These are phyloP conservation scores for Oemleria cerasiformis DNA, from an alignment of 306 rosid species.

Conservation along the genomic window DNA sequence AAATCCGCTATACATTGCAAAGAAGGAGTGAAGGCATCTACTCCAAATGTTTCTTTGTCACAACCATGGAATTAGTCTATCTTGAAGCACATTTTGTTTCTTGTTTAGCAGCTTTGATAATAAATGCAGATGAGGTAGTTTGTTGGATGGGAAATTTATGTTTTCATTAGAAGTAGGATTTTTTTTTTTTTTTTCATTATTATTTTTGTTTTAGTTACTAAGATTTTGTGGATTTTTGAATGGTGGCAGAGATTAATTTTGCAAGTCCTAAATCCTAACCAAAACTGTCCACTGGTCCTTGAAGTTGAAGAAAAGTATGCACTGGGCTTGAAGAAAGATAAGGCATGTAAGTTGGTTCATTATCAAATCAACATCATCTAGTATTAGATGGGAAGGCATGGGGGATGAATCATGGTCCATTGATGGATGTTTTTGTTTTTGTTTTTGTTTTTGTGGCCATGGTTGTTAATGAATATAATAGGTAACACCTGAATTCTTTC, in stretches of 20 bases:
- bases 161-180: background rate
- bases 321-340: constrained; percentile 23
- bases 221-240: no score
- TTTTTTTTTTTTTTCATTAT: no score
- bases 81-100: background rate
- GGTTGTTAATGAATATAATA: background rate
- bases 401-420: no score
- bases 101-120: constrained; percentile 7
- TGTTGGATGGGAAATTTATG: background rate
- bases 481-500: constrained; percentile 32
- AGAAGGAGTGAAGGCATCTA: constrained; percentile 69
- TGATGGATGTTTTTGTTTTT: constrained; percentile 5
- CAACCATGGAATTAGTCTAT: constrained; percentile 78
- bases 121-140: constrained; percentile 18
- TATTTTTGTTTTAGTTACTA: no score
- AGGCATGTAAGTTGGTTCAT: constrained; percentile 10
- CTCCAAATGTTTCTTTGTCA: constrained; percentile 59
- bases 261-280: constrained; percentile 19
- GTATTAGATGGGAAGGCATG: no score
- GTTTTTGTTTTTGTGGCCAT: no score
- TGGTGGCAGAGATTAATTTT: background rate
- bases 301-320: constrained; percentile 15
- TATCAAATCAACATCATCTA: no score
- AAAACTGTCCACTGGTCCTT: constrained; percentile 9
- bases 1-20: constrained; percentile 64